A percentile compares a stretch with the other conserved stretches of the same genome.
Evolutionary conservation across 257 asterid species (phyloP).

Genomic region (Ocimum tenuiflorum): DNA sequence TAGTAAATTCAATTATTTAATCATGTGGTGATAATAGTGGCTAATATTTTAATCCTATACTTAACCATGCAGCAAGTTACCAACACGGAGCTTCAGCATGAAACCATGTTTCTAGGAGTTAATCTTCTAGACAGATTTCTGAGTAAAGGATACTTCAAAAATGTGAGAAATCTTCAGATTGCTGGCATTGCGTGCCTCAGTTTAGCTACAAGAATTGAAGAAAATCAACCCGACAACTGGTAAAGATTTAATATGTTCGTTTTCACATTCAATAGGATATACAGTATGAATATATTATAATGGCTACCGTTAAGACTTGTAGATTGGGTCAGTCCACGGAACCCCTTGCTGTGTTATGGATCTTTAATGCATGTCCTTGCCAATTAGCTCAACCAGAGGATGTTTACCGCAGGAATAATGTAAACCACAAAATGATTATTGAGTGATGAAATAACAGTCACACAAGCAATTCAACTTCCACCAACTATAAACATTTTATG

Average conservation of each 20-base stretch:
- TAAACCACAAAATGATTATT: background rate
- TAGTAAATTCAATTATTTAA: background rate
- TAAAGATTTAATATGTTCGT: slow-evolving; percentile 15
- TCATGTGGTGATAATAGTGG: background rate
- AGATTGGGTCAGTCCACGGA: background rate
- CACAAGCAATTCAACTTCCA: background rate
- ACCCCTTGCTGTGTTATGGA: background rate
- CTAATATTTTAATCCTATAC: background rate
- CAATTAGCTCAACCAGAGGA: background rate
- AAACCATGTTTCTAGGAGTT: slow-evolving; percentile 86
- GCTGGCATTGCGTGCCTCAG: slow-evolving; percentile 93
- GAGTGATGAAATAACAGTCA: background rate
- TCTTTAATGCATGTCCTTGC: background rate
- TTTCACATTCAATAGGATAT: background rate
- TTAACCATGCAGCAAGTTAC: slow-evolving; percentile 55
- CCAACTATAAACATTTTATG: background rate
- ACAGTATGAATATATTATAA: background rate
- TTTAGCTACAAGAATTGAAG: slow-evolving; percentile 90
- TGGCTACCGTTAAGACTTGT: background rate
- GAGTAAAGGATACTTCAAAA: slow-evolving; percentile 74
- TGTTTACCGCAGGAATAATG: background rate
- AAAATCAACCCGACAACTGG: slow-evolving; percentile 91
- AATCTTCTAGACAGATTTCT: slow-evolving; percentile 75
- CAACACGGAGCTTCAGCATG: slow-evolving; percentile 61
- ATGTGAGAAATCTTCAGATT: slow-evolving; percentile 60